Base-by-base conservation (phyloP, 2,329 filamentous ascomycete species). In the Neodidymelliopsis sp. region DNA sequence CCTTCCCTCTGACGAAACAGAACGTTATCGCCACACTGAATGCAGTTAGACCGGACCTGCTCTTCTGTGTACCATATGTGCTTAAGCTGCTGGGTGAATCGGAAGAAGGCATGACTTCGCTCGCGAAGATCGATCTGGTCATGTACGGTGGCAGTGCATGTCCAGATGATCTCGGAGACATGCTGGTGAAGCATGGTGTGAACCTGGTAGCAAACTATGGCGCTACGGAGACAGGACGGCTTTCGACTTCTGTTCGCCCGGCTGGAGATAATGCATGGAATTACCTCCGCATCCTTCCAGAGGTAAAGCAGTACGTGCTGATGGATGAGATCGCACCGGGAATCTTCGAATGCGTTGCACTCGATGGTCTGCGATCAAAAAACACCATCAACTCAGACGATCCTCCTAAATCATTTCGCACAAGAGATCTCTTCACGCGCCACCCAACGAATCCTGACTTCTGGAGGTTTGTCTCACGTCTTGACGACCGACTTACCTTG, bases 61-160 rank as follows among this genome's bases (percentile, higher is more conserved):
- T 88, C 23, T 80, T 85, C 47, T 79, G 76, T 2, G 85, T 88
- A 0, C 85, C 86, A 0, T 88, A 87, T 55, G 80, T 82, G 0
- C 66, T 89, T 13, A 87, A 88, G 59, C 70, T 89, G 0, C 73
- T 88, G 1, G 79, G 79, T 0, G 86, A 88, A 61, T 77, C 78
- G 0, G 72, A 80, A 0, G 76, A 79, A 13, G 86, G 85, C 0
- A 75, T 85, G 11, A 59, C 70, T 1, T 70, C 71, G 2, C 66
- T 86, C 12, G 66, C 67, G 0, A 67, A 70, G 18, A 72, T 79
- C 9, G 79, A 82, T 56, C 58, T 83, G 1, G 82, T 86, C 13
- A 74, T 83, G 57, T 85, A 79, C 52, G 83, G 79, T 2, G 84
- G 84, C 0, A 82, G 79, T 12, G 74, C 78, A 4, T 85, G 82